phyloP scores from a whole-genome alignment of 495 filamentous ascomycete genomes.

The Podospora anserina region DNA sequence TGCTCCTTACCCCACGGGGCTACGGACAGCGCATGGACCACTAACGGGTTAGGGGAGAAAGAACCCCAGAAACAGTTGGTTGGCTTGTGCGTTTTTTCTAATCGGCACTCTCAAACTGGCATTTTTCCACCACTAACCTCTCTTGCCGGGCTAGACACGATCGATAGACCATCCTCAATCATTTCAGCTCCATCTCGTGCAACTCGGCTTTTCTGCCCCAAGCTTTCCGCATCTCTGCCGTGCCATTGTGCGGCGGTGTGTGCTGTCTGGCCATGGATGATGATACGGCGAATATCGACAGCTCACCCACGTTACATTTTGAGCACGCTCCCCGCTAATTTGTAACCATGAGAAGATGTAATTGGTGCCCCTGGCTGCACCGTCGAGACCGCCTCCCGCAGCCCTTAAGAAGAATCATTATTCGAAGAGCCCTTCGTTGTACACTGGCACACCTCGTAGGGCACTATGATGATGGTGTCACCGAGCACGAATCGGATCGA shows the following conservation, averaged over 20 bases:
- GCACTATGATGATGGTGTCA: background rate
- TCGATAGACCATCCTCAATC: too few relatives aligned
- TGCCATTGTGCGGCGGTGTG: background rate
- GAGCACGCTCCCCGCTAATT: conserved; percentile 5
- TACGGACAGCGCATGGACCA: background rate
- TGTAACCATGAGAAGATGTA: background rate
- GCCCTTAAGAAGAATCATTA: background rate
- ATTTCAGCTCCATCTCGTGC: background rate
- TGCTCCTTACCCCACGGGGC: background rate
- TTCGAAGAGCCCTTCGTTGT: background rate
- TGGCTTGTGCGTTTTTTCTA: background rate
- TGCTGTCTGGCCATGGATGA: background rate
- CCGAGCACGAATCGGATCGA: conserved; percentile 3
- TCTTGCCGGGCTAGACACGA: background rate
- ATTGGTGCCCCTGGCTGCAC: background rate
- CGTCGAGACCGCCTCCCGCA: background rate
- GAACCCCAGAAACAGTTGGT: conserved; percentile 3
- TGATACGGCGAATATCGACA: background rate
- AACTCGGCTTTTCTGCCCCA: background rate
- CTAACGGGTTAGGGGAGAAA: background rate
- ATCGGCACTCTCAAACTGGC: background rate
- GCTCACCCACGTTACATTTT: background rate
- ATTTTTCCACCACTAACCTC: background rate
- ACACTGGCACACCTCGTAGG: background rate
- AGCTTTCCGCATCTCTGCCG: background rate